Conservation (phyloP, 495 filamentous ascomycete genomes). For the Neurospora sp. region DNA sequence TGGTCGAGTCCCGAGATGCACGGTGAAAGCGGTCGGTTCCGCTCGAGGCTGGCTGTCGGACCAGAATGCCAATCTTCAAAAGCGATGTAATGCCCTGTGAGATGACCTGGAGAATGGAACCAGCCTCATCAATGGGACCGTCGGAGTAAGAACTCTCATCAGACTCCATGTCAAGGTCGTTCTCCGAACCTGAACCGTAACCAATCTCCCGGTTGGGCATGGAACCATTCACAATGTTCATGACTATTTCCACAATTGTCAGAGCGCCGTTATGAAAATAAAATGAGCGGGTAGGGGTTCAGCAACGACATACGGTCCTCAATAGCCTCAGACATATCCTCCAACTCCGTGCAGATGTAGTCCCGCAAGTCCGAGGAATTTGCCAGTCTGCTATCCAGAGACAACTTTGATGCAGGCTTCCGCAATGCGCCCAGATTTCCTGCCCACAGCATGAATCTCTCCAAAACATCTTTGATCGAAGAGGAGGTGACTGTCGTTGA, state of each 20-base stretch:
- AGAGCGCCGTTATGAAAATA: neutral
- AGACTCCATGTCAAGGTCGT: neutral
- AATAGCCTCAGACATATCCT: neutral
- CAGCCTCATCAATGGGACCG: neutral
- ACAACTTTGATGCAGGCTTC: neutral
- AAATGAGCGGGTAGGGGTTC: neutral
- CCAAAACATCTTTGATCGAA: slow-evolving; percentile 1
- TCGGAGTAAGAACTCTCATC: neutral
- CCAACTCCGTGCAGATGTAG: neutral
- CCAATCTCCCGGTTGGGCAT: neutral
- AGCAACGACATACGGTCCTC: neutral
- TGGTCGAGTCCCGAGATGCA: neutral
- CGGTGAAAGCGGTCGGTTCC: neutral
- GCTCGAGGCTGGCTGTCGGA: neutral
- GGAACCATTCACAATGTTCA: neutral
- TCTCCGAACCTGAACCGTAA: neutral
- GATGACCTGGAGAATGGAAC: neutral
- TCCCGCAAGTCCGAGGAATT: neutral
- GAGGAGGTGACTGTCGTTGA: neutral
- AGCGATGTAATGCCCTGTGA: neutral
- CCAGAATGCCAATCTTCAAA: neutral
- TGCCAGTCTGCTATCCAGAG: slow-evolving; percentile 4
- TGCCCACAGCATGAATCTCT: slow-evolving; percentile 10
- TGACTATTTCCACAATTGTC: neutral
- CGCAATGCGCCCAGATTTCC: slow-evolving; percentile 9